Conservation (phyloP, 2,329 filamentous ascomycete genomes). For the Ophiostoma triangulosporum region DNA sequence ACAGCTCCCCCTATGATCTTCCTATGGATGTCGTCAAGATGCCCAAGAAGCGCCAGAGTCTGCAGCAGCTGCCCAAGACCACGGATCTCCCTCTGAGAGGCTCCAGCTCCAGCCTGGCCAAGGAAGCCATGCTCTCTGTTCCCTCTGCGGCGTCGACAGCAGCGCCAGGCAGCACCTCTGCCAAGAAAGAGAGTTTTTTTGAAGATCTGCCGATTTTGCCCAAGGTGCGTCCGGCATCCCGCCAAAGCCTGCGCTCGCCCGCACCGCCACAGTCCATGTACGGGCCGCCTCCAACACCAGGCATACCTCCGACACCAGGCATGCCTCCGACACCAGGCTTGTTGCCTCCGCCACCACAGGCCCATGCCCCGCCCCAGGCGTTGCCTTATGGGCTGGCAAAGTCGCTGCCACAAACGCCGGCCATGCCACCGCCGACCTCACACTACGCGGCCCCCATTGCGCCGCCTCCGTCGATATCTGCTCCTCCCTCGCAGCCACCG, state of each 20-base stretch:
- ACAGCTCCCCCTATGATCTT: conserved; percentile 87
- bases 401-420: background rate
- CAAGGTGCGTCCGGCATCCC: conserved; percentile 47
- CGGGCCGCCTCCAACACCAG: background rate
- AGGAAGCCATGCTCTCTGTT: conserved; percentile 1
- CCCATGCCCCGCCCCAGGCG: conserved; percentile 14
- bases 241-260: conserved; percentile 36
- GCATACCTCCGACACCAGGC: conserved; percentile 1
- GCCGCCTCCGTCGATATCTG: background rate
- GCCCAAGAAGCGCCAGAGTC: conserved; percentile 47
- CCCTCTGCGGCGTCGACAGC: background rate
- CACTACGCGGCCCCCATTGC: conserved; percentile 9
- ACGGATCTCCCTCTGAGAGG: conserved; percentile 44
- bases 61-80: conserved; percentile 38
- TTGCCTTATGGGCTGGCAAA: conserved; percentile 12
- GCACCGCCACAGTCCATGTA: conserved; percentile 18
- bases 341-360: background rate
- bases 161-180: conserved; percentile 7
- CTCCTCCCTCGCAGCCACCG: background rate
- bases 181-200: conserved; percentile 47
- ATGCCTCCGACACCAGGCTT: too few relatives aligned
- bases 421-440: background rate
- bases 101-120: conserved; percentile 47
- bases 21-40: conserved; percentile 75
- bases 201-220: conserved; percentile 58